These are phyloP conservation scores for Pinus tabuliformis DNA, from an alignment of 75 land plant species.

Conservation along the genomic window DNA sequence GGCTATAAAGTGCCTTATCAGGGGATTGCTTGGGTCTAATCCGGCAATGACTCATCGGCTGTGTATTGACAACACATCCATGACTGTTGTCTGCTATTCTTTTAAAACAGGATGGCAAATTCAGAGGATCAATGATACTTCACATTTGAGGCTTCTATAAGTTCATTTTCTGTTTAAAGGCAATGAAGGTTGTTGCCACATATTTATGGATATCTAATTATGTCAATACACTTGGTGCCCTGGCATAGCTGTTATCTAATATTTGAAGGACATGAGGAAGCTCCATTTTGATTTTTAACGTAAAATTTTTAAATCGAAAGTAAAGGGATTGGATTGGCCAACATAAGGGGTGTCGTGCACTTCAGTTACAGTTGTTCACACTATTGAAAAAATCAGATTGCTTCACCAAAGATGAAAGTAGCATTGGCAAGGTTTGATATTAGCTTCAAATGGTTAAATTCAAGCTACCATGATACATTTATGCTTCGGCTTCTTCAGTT, in stretches of 20 bases:
- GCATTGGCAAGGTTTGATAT: neutral
- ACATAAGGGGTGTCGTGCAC: neutral
- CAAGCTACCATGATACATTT: neutral
- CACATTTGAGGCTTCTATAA: slow-evolving; percentile 81
- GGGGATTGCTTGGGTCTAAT: slow-evolving; percentile 66
- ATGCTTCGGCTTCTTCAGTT: neutral
- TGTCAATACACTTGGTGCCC: neutral
- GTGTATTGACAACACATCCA: slow-evolving; percentile 78
- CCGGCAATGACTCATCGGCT: slow-evolving; percentile 56
- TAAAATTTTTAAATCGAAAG: neutral
- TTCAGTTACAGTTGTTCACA: neutral
- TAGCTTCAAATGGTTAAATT: neutral
- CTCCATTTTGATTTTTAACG: neutral
- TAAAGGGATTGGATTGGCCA: slow-evolving; percentile 2
- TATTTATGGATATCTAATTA: neutral
- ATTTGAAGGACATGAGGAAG: neutral
- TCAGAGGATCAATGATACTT: slow-evolving; percentile 72
- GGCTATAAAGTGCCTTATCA: slow-evolving; percentile 76
- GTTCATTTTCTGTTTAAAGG: neutral
- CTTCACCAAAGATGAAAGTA: neutral
- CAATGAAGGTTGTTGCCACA: neutral
- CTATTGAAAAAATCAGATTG: neutral
- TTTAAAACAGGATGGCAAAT: slow-evolving; percentile 79
- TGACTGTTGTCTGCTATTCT: slow-evolving; percentile 62
- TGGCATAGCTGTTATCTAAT: neutral